Conservation (phyloP, 805 yeast genomes). For the Candida chilensis region DNA sequence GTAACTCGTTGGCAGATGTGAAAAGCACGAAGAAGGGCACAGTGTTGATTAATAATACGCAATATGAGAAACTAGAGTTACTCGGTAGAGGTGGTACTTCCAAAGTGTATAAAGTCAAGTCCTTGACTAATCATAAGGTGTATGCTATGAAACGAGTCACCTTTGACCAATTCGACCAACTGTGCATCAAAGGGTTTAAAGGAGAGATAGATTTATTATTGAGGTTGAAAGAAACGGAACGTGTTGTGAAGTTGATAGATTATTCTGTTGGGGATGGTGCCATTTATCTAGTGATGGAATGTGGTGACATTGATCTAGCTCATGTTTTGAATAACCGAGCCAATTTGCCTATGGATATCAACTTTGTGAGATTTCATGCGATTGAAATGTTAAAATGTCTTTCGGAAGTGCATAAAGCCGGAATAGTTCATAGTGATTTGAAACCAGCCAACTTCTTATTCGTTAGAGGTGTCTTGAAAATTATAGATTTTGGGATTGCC, state of each 20-base stretch:
- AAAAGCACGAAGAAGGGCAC: conserved; percentile 15
- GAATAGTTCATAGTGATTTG: conserved; percentile 77
- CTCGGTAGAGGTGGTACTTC: conserved; percentile 92
- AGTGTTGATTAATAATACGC: conserved; percentile 40
- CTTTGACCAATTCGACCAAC: conserved; percentile 72
- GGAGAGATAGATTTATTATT: conserved; percentile 79
- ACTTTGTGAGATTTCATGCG: conserved; percentile 74
- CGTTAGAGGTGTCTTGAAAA: conserved; percentile 76
- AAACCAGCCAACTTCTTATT: conserved; percentile 62
- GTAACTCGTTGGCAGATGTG: neutral
- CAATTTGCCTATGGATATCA: conserved; percentile 45
- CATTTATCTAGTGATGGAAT: conserved; percentile 79
- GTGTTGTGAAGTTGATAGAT: conserved; percentile 77
- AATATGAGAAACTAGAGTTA: conserved; percentile 67
- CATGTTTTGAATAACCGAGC: conserved; percentile 59
- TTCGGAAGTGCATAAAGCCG: conserved; percentile 77
- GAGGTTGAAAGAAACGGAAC: conserved; percentile 39
- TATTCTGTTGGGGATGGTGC: conserved; percentile 58
- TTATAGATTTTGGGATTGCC: conserved; percentile 95
- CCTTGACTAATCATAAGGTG: conserved; percentile 36
- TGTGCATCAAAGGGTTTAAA: conserved; percentile 69
- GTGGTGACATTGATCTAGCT: conserved; percentile 88
- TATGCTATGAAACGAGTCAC: conserved; percentile 79
- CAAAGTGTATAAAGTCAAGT: conserved; percentile 74
- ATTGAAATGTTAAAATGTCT: conserved; percentile 77